Evolutionary conservation across 352 stramenopile genomes (phyloP).

Genomic region (Globisporangium camurandrum): DNA sequence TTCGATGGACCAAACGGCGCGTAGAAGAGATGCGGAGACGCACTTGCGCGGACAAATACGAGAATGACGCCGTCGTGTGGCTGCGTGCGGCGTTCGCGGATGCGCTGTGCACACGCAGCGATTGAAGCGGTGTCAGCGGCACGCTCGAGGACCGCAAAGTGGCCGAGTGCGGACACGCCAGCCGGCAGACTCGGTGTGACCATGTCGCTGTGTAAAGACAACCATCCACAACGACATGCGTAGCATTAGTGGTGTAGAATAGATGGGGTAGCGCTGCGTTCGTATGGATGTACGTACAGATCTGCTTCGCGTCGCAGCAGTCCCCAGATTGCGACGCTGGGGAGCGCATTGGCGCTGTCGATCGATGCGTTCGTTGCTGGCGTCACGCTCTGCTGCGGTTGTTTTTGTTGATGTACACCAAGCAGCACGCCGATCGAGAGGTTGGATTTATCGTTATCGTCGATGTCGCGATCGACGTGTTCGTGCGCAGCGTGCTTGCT

Average conservation of each 20-base stretch:
- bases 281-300: constrained; percentile 6
- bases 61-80: constrained; percentile 7
- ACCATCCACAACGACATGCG: neutral
- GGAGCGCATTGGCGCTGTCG: neutral
- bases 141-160: constrained; percentile 9
- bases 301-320: constrained; percentile 2
- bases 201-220: neutral
- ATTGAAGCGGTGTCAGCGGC: constrained; percentile 1
- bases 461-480: constrained; percentile 1
- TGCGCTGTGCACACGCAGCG: constrained; percentile 1
- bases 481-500: constrained; percentile 3
- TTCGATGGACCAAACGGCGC: too few relatives aligned
- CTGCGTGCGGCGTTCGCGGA: constrained; percentile 1
- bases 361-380: too few relatives aligned
- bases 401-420: neutral
- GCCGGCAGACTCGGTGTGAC: constrained; percentile 4
- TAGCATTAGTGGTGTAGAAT: neutral
- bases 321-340: constrained; percentile 6
- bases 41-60: constrained; percentile 16
- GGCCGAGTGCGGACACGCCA: constrained; percentile 4
- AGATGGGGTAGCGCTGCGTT: neutral
- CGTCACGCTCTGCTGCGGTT: neutral
- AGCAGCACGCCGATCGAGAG: constrained; percentile 8
- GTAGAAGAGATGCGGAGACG: constrained; percentile 14
- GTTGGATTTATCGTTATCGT: neutral